Evolutionary conservation across 352 stramenopile species (phyloP).

Genomic region (Globisporangium alternatum): DNA sequence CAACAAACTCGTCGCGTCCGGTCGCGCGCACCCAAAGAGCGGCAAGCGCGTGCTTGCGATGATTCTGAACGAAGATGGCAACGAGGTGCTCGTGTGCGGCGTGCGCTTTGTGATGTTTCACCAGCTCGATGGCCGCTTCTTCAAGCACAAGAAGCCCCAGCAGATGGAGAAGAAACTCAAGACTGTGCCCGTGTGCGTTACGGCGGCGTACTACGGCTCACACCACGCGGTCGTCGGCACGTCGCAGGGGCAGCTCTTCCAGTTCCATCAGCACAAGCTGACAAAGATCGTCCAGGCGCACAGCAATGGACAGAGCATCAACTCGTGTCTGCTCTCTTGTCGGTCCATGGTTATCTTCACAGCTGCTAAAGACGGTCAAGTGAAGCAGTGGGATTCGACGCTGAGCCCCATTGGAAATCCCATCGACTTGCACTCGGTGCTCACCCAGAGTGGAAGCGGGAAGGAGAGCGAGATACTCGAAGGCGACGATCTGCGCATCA

Average conservation of each 20-base stretch:
- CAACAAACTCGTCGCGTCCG: slow-evolving; percentile 53
- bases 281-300: slow-evolving; percentile 62
- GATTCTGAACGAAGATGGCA: slow-evolving; percentile 63
- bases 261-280: slow-evolving; percentile 63
- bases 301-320: slow-evolving; percentile 45
- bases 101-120: slow-evolving; percentile 66
- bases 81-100: slow-evolving; percentile 62
- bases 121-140: slow-evolving; percentile 47
- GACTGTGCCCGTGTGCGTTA: slow-evolving; percentile 44
- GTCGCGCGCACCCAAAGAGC: slow-evolving; percentile 32
- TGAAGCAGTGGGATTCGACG: slow-evolving; percentile 83
- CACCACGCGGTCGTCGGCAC: slow-evolving; percentile 65
- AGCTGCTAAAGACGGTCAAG: slow-evolving; percentile 63
- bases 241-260: slow-evolving; percentile 53
- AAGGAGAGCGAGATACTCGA: slow-evolving; percentile 20
- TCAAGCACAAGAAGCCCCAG: slow-evolving; percentile 69
- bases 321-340: slow-evolving; percentile 51
- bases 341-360: slow-evolving; percentile 80
- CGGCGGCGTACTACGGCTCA: slow-evolving; percentile 53
- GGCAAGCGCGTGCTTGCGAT: slow-evolving; percentile 50
- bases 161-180: slow-evolving; percentile 35
- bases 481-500: slow-evolving; percentile 65
- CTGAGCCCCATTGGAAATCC: slow-evolving; percentile 64
- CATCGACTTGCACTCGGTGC: slow-evolving; percentile 48
- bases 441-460: slow-evolving; percentile 1